These are phyloP conservation scores for Glonium stellatum DNA, from an alignment of 495 filamentous ascomycete species.

Conservation along the genomic window DNA sequence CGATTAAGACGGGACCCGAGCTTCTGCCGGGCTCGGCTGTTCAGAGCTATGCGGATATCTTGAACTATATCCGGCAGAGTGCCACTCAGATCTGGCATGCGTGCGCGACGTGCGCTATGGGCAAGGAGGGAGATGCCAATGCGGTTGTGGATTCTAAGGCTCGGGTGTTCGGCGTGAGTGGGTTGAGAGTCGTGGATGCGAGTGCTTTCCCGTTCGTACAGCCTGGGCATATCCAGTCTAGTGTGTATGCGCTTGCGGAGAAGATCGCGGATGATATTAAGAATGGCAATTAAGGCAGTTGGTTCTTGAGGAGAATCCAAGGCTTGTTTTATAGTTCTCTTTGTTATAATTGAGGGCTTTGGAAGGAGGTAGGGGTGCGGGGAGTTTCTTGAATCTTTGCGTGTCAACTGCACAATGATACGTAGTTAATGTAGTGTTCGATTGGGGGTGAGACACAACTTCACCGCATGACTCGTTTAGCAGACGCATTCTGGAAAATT, in stretches of 20 bases:
- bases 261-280: conserved; percentile 26
- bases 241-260: conserved; percentile 25
- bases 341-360: too few relatives aligned
- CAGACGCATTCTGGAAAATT: too few relatives aligned
- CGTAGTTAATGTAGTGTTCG: too few relatives aligned
- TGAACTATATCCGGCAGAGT: conserved; percentile 38
- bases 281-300: too few relatives aligned
- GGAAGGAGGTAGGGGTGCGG: too few relatives aligned
- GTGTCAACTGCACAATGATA: too few relatives aligned
- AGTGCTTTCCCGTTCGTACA: conserved; percentile 9
- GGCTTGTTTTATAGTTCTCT: too few relatives aligned
- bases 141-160: conserved; percentile 50
- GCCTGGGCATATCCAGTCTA: conserved; percentile 19
- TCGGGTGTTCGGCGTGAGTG: conserved; percentile 45
- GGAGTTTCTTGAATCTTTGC: too few relatives aligned
- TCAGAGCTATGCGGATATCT: conserved; percentile 47
- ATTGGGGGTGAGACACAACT: too few relatives aligned
- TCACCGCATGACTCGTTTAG: too few relatives aligned
- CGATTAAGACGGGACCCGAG: conserved; percentile 42
- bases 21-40: conserved; percentile 43
- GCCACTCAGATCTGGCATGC: conserved; percentile 47
- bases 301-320: too few relatives aligned
- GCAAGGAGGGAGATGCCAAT: conserved; percentile 38
- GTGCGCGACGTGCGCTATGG: conserved; percentile 49
- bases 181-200: conserved; percentile 21